Conservation (phyloP, 495 filamentous ascomycete species). For the Oleoguttula mirabilis region DNA sequence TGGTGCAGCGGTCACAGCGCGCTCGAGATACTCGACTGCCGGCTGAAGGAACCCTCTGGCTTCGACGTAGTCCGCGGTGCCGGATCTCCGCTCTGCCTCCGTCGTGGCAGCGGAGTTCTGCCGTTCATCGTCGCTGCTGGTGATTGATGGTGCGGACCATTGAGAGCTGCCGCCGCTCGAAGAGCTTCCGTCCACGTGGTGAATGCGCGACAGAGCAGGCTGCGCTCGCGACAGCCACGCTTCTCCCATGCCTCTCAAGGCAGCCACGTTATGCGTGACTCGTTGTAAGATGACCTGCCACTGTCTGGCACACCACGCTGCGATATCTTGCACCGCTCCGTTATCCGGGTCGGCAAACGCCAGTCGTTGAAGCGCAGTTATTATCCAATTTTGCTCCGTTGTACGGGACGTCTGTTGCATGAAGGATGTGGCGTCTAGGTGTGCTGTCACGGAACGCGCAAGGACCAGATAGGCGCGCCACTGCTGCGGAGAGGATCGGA, state of each 20-base stretch:
- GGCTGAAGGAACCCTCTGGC: constrained; percentile 37
- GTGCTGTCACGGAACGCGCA: constrained; percentile 14
- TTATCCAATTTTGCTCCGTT: constrained; percentile 35
- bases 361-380: constrained; percentile 37
- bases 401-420: constrained; percentile 29
- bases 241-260: constrained; percentile 36
- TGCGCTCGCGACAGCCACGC: constrained; percentile 41
- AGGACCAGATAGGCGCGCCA: constrained; percentile 11
- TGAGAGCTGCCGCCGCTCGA: constrained; percentile 24
- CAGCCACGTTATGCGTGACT: constrained; percentile 32
- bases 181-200: constrained; percentile 33
- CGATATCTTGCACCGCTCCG: constrained; percentile 35
- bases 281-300: constrained; percentile 34
- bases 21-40: constrained; percentile 37
- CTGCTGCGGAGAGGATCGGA: constrained; percentile 9
- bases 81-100: constrained; percentile 30
- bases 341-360: constrained; percentile 37
- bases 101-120: constrained; percentile 13
- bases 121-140: constrained; percentile 19
- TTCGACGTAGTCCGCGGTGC: constrained; percentile 38
- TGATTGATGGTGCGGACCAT: constrained; percentile 10
- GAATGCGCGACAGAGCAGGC: constrained; percentile 36
- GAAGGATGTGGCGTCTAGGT: constrained; percentile 21
- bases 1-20: constrained; percentile 33
- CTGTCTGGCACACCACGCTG: constrained; percentile 37